Base-by-base conservation (phyloP, 1,284 basidiomycete genomes). In the Apiotrichum montevideense region DNA sequence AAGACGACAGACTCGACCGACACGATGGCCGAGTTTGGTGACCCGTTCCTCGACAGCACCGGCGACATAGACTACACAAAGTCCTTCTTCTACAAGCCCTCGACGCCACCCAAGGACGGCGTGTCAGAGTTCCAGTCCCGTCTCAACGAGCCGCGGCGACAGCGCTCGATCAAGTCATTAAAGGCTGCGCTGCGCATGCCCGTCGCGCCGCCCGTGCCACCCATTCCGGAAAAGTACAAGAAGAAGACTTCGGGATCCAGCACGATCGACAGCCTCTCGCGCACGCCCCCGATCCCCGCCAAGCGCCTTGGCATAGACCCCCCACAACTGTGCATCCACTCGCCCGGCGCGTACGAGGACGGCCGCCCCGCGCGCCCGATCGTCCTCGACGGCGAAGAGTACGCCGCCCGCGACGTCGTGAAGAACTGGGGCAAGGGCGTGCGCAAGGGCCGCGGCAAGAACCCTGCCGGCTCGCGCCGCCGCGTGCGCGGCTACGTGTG, bases 11-110 rank as follows among this genome's bases (percentile, higher is more conserved):
- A 43, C 44, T 55, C 57, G n/a, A 52, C n/a, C 11, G 53, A 46
- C 46, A 61, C 59, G 1, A 52, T 61, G 51, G 53, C 52, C 41
- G 57, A 58, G 46, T 33, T 58, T 8, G 56, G 46, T 46, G 49
- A 56, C 37, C 60, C 60, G 1, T 62, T 58, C 37, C 51, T 42
- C 34, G 52, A 58, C 47, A 14, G 14, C 7, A 37, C 44, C 6
- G 33, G 35, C 2, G 46, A 58, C 9, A 70, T 72, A 51, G 75
- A 77, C 59, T 77, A 72, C 56, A 66, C 73, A 6, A 70, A 72
- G 59, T 75, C 73, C 13, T 77, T 77, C 68, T 77, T 77, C 63
- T 77, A 77, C 63, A 73, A 72, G 57, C 75, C 75, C 6, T 45
- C 64, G 1, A 77, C 75, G 0, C 75, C 75, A 11, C 73, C 71